Evolutionary conservation across 345 rosid species (phyloP).

Genomic region (Euclidium syriacum): DNA sequence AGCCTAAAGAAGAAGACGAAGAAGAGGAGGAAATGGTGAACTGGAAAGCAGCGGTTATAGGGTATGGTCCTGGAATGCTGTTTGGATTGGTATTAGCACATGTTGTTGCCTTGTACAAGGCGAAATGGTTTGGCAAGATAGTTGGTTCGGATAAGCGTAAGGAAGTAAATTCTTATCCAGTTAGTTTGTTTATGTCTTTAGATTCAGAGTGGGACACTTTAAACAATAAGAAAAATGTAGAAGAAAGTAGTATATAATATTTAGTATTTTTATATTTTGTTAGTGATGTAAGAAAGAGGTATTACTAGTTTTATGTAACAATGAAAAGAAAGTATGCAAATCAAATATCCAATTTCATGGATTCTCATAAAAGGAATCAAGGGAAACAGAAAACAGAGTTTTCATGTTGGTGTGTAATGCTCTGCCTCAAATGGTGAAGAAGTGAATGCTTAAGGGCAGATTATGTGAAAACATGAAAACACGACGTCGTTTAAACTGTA

Average conservation of each 20-base stretch:
- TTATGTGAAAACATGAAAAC: too few relatives aligned
- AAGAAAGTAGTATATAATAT: not conserved
- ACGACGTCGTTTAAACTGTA: too few relatives aligned
- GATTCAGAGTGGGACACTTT: slow-evolving; percentile 25
- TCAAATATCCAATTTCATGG: too few relatives aligned
- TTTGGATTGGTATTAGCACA: slow-evolving; percentile 3
- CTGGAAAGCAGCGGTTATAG: slow-evolving; percentile 10
- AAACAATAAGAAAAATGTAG: not conserved
- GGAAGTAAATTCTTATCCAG: slow-evolving; percentile 1
- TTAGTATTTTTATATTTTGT: not conserved
- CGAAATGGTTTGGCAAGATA: not conserved
- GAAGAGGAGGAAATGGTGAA: slow-evolving; percentile 12
- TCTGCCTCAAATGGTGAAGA: too few relatives aligned
- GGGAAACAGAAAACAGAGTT: too few relatives aligned
- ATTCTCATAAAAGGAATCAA: too few relatives aligned
- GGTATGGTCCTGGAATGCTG: slow-evolving; percentile 5
- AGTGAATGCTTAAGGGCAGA: too few relatives aligned
- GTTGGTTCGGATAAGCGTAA: not conserved
- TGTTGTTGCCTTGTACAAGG: not conserved
- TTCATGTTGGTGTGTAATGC: too few relatives aligned
- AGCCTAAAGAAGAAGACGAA: not conserved
- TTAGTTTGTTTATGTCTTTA: slow-evolving; percentile 13
- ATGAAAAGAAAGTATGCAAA: too few relatives aligned
- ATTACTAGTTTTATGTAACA: not conserved
- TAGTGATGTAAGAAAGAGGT: not conserved